Conservation (phyloP, 176 grass and related monocot genomes). For the Urochloa ruziziensis region DNA sequence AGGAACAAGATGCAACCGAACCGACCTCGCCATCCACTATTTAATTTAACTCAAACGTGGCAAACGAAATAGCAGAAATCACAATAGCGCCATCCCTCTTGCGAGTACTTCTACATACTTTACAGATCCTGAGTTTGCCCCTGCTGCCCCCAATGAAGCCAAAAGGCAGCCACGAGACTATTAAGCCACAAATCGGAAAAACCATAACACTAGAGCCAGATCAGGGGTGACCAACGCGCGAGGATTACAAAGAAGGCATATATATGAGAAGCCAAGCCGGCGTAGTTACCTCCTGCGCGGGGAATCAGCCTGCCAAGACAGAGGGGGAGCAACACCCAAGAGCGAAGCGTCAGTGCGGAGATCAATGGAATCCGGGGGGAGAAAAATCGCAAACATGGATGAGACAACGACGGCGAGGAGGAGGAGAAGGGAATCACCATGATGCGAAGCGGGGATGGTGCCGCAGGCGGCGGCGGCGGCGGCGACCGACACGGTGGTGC, state of each 20-base stretch:
- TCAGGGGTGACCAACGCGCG: neutral
- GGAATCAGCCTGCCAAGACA: constrained; percentile 55
- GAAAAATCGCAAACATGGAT: neutral
- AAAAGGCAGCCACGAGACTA: neutral
- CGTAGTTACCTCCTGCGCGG: constrained; percentile 55
- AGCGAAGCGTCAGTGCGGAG: constrained; percentile 22
- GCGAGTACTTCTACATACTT: no score
- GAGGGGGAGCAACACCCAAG: neutral
- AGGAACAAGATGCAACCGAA: neutral
- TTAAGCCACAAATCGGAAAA: neutral
- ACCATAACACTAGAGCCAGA: neutral
- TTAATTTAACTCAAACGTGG: neutral
- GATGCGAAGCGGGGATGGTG: neutral
- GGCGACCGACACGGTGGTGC: neutral
- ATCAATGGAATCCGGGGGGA: neutral
- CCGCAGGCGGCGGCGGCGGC: neutral
- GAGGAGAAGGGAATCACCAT: constrained; percentile 30
- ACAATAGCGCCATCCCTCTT: no score
- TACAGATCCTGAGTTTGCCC: neutral
- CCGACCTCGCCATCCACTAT: neutral
- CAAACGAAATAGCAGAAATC: neutral
- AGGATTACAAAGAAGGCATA: neutral
- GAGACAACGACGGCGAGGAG: neutral
- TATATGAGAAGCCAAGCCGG: neutral
- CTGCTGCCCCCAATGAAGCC: neutral